Conservation (phyloP, 192 early-diverging fungal genomes). For the Gryganskiella cystojenkinii region DNA sequence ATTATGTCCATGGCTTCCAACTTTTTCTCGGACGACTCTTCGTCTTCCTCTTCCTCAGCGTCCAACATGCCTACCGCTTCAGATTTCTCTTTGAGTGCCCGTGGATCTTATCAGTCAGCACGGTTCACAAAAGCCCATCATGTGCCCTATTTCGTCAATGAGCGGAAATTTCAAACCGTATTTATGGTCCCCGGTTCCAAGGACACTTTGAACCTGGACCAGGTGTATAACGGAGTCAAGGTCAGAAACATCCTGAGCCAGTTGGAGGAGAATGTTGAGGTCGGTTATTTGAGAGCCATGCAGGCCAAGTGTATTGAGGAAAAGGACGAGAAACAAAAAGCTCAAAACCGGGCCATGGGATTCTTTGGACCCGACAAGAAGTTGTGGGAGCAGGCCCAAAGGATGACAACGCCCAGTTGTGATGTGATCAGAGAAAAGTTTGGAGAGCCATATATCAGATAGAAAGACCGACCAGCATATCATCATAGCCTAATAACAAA, state of each 20-base stretch:
- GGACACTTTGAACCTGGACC: constrained; percentile 8
- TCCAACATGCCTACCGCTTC: constrained; percentile 31
- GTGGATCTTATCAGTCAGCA: constrained; percentile 58
- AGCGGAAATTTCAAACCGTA: constrained; percentile 42
- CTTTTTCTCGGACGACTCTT: constrained; percentile 56
- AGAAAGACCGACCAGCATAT: too few relatives aligned
- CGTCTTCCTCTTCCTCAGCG: not conserved
- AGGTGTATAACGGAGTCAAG: constrained; percentile 13
- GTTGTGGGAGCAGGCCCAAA: constrained; percentile 69
- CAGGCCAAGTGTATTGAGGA: constrained; percentile 74
- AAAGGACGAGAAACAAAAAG: constrained; percentile 62
- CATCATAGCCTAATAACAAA: too few relatives aligned
- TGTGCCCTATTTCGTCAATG: constrained; percentile 86
- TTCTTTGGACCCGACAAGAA: constrained; percentile 71
- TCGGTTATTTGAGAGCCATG: constrained; percentile 71
- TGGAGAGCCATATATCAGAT: constrained; percentile 10
- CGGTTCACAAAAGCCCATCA: constrained; percentile 68
- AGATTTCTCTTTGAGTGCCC: constrained; percentile 71
- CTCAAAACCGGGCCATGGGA: constrained; percentile 73
- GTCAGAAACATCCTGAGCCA: constrained; percentile 59
- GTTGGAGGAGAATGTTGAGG: constrained; percentile 82
- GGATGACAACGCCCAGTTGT: constrained; percentile 76
- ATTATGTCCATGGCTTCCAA: constrained; percentile 79
- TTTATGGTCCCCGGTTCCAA: constrained; percentile 19
- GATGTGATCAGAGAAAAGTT: constrained; percentile 56